These are phyloP conservation scores for Terana coerulea DNA, from an alignment of 768 basidiomycete species.

Conservation along the genomic window DNA sequence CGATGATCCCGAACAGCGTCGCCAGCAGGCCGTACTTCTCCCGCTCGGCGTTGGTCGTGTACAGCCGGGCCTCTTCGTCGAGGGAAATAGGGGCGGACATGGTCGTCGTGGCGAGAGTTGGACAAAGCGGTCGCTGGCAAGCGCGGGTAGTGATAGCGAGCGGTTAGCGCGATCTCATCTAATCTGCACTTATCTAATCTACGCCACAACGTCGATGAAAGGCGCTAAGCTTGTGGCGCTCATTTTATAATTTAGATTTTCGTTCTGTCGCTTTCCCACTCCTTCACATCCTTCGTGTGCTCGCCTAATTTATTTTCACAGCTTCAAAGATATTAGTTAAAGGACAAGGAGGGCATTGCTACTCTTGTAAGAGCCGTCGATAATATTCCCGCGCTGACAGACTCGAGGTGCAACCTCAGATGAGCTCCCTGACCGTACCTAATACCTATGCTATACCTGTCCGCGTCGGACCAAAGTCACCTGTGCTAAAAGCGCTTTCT, in stretches of 20 bases:
- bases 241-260: not conserved
- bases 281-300: not conserved
- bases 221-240: not conserved
- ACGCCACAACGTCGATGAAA: not conserved
- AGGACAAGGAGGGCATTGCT: too few species aligned
- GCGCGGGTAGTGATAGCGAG: not conserved
- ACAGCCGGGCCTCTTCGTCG: conserved; percentile 91
- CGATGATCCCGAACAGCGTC: conserved; percentile 89
- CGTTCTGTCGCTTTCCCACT: not conserved
- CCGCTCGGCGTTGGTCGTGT: conserved; percentile 82
- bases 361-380: too few species aligned
- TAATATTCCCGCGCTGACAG: too few species aligned
- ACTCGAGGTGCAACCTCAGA: too few species aligned
- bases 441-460: too few species aligned
- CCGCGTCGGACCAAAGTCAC: too few species aligned
- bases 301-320: too few species aligned
- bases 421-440: too few species aligned
- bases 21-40: conserved; percentile 86
- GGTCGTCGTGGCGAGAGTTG: not conserved
- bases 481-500: too few species aligned
- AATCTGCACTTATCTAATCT: not conserved
- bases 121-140: not conserved
- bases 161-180: not conserved
- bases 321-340: too few species aligned
- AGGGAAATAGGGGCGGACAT: conserved; percentile 51